Conservation (phyloP, 441 rosid species). For the Eruca vesicaria region DNA sequence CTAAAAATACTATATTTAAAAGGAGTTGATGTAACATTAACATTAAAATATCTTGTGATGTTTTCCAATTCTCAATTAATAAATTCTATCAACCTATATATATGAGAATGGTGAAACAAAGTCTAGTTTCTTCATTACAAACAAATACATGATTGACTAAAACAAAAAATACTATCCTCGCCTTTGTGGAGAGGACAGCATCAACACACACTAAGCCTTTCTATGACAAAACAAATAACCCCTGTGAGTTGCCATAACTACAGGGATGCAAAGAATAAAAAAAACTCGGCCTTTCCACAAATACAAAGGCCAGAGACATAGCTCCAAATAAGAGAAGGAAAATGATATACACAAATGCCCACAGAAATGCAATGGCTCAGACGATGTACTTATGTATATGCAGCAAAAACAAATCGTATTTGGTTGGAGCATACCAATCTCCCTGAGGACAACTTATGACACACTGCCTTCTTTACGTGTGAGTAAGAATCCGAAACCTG, state of each 20-base stretch:
- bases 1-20: neutral
- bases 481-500: slow-evolving; percentile 82
- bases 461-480: slow-evolving; percentile 60
- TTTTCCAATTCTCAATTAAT: neutral
- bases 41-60: neutral
- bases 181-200: slow-evolving; percentile 35
- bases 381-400: slow-evolving; percentile 27
- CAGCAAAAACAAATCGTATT: slow-evolving; percentile 3
- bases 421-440: slow-evolving; percentile 12
- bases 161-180: slow-evolving; percentile 21
- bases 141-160: slow-evolving; percentile 18
- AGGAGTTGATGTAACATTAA: neutral
- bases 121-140: slow-evolving; percentile 30
- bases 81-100: neutral
- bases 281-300: slow-evolving; percentile 17
- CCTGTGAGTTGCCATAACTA: slow-evolving; percentile 39
- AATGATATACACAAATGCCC: slow-evolving; percentile 30
- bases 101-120: slow-evolving; percentile 20
- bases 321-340: slow-evolving; percentile 24
- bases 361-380: slow-evolving; percentile 22
- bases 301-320: slow-evolving; percentile 34
- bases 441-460: slow-evolving; percentile 6
- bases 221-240: slow-evolving; percentile 33
- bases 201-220: slow-evolving; percentile 31
- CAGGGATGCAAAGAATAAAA: slow-evolving; percentile 39